Evolutionary conservation across 176 grass and related monocot species (phyloP).

Genomic region (Panicum miliaceum): DNA sequence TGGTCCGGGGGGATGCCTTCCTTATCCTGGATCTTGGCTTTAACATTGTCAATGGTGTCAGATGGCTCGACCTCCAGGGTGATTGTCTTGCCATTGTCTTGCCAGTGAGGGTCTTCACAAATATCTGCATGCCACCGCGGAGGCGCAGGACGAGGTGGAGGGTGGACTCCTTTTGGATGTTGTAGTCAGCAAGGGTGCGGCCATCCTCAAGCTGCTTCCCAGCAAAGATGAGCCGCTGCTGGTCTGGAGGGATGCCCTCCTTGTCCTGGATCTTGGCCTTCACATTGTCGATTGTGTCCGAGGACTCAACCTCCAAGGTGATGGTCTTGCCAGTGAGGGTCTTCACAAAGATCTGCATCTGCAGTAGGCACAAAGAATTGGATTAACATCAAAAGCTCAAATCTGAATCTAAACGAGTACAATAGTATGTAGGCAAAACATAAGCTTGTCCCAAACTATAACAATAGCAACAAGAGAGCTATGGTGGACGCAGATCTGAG

Average conservation of each 20-base stretch:
- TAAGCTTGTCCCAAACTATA: not conserved
- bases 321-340: constrained; percentile 72
- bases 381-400: not conserved
- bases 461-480: not conserved
- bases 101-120: constrained; percentile 67
- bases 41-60: constrained; percentile 56
- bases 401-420: not conserved
- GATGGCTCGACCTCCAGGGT: constrained; percentile 60
- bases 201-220: constrained; percentile 57
- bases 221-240: constrained; percentile 53
- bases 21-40: constrained; percentile 61
- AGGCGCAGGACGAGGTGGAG: constrained; percentile 45
- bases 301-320: constrained; percentile 62
- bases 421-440: not conserved
- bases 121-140: constrained; percentile 53
- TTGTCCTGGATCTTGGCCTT: constrained; percentile 63
- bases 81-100: constrained; percentile 78
- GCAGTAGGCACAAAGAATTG: not conserved
- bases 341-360: constrained; percentile 69
- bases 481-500: too few species aligned
- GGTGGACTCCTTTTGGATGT: constrained; percentile 67
- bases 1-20: constrained; percentile 59
- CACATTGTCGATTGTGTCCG: constrained; percentile 57
- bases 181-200: constrained; percentile 51
- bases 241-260: constrained; percentile 59